Evolutionary conservation across 108 stramenopile genomes (phyloP).

Genomic region (Schizochytrium sp.): DNA sequence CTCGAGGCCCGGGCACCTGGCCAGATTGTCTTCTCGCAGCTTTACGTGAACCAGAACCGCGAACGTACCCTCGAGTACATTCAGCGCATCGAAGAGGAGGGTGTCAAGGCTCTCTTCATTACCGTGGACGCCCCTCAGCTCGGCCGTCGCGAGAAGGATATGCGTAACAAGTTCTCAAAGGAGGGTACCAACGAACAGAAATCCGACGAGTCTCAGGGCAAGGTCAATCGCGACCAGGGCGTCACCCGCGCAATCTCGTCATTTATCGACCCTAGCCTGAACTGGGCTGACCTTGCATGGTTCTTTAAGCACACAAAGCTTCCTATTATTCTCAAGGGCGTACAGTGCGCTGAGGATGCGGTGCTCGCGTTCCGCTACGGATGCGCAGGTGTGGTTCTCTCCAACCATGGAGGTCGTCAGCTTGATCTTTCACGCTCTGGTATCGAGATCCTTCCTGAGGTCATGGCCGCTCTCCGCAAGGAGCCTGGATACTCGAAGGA

Average conservation of each 20-base stretch:
- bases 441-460: slow-evolving; percentile 56
- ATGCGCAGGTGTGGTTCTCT: slow-evolving; percentile 47
- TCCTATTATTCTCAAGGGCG: slow-evolving; percentile 57
- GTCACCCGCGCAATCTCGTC: slow-evolving; percentile 61
- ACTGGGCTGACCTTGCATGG: slow-evolving; percentile 29
- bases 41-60: slow-evolving; percentile 60
- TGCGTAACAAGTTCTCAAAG: slow-evolving; percentile 62
- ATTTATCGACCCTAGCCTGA: slow-evolving; percentile 52
- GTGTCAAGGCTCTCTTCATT: slow-evolving; percentile 30
- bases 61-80: slow-evolving; percentile 49
- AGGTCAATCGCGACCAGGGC: slow-evolving; percentile 50
- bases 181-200: not conserved
- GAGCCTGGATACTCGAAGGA: slow-evolving; percentile 60
- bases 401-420: slow-evolving; percentile 60
- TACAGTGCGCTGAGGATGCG: slow-evolving; percentile 58
- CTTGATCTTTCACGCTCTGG: slow-evolving; percentile 54
- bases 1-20: slow-evolving; percentile 48
- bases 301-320: slow-evolving; percentile 33
- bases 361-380: slow-evolving; percentile 51
- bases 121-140: slow-evolving; percentile 51
- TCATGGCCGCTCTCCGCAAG: slow-evolving; percentile 48
- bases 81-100: slow-evolving; percentile 12
- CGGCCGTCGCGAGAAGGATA: slow-evolving; percentile 58
- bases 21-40: slow-evolving; percentile 60
- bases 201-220: slow-evolving; percentile 26